Evolutionary conservation across 768 basidiomycete species (phyloP).

Genomic region (Chalciporus piperatus): DNA sequence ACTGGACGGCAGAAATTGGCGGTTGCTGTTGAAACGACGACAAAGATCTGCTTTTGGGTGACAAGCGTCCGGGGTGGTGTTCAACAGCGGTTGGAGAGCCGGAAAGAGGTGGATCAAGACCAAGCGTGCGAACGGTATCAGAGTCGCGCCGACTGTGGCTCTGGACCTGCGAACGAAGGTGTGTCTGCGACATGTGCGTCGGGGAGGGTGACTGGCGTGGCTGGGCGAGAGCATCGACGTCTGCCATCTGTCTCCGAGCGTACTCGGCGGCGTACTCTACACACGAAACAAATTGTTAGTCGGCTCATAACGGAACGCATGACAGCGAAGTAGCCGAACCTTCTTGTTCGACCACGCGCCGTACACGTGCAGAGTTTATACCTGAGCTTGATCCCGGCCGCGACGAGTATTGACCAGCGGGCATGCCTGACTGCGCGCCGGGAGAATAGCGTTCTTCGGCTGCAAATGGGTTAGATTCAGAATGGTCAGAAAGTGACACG

Average conservation of each 20-base stretch:
- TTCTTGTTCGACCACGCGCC: slow-evolving; percentile 47
- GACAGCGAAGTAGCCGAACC: slow-evolving; percentile 23
- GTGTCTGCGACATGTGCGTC: slow-evolving; percentile 34
- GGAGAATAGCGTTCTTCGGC: slow-evolving; percentile 31
- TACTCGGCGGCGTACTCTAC: slow-evolving; percentile 28
- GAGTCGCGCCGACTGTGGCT: slow-evolving; percentile 70
- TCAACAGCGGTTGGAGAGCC: slow-evolving; percentile 60
- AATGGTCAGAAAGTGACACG: slow-evolving; percentile 24
- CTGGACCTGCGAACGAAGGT: slow-evolving; percentile 32
- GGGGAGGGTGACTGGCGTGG: slow-evolving; percentile 56
- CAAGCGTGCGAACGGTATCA: slow-evolving; percentile 62
- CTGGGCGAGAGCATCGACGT: slow-evolving; percentile 15
- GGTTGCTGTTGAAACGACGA: slow-evolving; percentile 23
- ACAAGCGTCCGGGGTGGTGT: slow-evolving; percentile 27
- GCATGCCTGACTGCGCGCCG: slow-evolving; percentile 12
- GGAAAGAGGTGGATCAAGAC: slow-evolving; percentile 34
- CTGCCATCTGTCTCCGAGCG: slow-evolving; percentile 17
- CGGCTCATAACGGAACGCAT: not conserved
- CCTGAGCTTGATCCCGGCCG: slow-evolving; percentile 48
- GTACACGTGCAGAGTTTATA: slow-evolving; percentile 34
- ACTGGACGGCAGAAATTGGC: slow-evolving; percentile 25
- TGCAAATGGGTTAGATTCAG: slow-evolving; percentile 18
- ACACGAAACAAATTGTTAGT: slow-evolving; percentile 9
- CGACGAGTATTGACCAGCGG: slow-evolving; percentile 20
- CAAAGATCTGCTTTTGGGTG: slow-evolving; percentile 27